Evolutionary conservation across 2,329 filamentous ascomycete species (phyloP), one percentile per base, ranked within the genome.

Genomic region (Anthostomella pinea): DNA sequence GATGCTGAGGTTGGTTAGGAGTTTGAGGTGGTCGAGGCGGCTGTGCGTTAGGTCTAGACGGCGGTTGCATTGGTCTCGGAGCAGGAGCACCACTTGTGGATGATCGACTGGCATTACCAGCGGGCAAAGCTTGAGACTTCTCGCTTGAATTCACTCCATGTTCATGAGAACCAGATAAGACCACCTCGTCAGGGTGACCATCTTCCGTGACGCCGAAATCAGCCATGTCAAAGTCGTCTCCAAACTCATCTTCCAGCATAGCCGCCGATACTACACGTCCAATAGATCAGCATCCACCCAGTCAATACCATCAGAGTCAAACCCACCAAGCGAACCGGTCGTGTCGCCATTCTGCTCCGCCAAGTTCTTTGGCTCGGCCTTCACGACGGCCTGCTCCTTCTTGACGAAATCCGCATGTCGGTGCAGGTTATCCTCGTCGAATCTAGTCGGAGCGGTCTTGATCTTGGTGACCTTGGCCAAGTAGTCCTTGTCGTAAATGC

Each of bases 401-500:
- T 83, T 84, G 16, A 73, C 75, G 58, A 77, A 94, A 57, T 90
- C 86, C 1, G 79, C 67, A 62, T 95, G 90, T 24, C 91, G 79
- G 63, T 96, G 83, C 23, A 97, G 71, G 25, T 83, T 83, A n/a
- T 77, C 74, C 44, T 85, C 80, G 49, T 91, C 81, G 66, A 89
- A 95, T 61, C 77, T 88, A 19, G 79, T 76, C 4, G 87, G 85
- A 38, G 77, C 73, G 11, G 82, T 78, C 70, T 95, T 97, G 56
- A 98, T 73, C 66, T 88, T 95, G 33, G 83, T 85, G n/a, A 97
- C 86, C 60, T 88, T 90, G 34, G 81, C 75, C 38, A 98, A 71
- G 59, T 95, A 98, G 43, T 91, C 83, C 64, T 96, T 95, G 67
- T 98, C 93, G 65, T 98, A 97, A 41, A 98, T 82, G 69, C 93